These are phyloP conservation scores for Cercospora sp. DNA, from an alignment of 2,329 filamentous ascomycete species.

Conservation along the genomic window DNA sequence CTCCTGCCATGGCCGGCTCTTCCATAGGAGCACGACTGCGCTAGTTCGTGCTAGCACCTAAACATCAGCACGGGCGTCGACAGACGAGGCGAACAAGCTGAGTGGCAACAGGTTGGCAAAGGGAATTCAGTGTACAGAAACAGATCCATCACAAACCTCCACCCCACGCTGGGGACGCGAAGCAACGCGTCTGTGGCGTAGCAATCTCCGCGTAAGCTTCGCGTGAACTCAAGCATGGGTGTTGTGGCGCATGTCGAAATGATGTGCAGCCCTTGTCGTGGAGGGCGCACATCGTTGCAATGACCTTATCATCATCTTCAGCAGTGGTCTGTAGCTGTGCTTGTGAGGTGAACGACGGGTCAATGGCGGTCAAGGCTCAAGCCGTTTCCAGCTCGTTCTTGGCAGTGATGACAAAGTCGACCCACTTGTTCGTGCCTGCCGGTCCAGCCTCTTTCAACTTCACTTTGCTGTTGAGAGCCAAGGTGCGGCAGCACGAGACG, in stretches of 20 bases:
- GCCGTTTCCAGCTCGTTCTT: neutral
- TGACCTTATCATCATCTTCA: neutral
- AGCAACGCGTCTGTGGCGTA: neutral
- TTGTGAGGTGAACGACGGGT: neutral
- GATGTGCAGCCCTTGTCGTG: neutral
- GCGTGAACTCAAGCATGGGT: neutral
- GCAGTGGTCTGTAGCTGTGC: neutral
- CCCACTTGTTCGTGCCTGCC: neutral
- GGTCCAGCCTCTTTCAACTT: neutral
- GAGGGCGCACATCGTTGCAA: neutral
- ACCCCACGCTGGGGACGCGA: neutral
- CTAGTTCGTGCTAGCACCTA: too few species aligned
- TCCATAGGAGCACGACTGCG: too few species aligned
- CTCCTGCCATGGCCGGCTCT: too few species aligned
- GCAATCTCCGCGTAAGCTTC: neutral
- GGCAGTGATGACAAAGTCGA: slow-evolving; percentile 2
- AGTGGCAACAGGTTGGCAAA: neutral
- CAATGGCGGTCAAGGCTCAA: neutral
- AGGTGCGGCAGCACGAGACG: neutral
- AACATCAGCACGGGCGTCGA: too few species aligned
- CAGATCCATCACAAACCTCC: neutral
- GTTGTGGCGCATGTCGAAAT: neutral
- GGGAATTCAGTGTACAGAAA: neutral
- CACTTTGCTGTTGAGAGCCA: neutral
- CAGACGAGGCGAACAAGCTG: too few species aligned